Conservation (phyloP, 345 rosid genomes). For the Dovyalis caffra region DNA sequence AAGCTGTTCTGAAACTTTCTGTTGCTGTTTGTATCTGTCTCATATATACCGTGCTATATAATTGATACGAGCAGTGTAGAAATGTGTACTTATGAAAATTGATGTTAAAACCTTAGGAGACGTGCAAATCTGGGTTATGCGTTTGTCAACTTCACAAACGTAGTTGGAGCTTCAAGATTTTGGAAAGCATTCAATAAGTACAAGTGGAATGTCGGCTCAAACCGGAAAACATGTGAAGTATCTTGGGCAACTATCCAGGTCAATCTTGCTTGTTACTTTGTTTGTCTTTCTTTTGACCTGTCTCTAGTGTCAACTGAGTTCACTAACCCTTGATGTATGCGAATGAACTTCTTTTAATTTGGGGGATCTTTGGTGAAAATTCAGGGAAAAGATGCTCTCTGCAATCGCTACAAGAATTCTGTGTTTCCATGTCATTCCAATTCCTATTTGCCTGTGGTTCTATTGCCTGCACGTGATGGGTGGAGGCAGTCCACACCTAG, state of each 20-base stretch:
- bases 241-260: constrained; percentile 45
- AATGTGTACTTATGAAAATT: background rate
- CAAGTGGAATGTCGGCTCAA: constrained; percentile 24
- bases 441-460: constrained; percentile 39
- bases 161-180: constrained; percentile 35
- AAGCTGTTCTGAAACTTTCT: no score
- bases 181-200: constrained; percentile 5
- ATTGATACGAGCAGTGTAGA: no score
- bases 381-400: constrained; percentile 43
- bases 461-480: constrained; percentile 46
- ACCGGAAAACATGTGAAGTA: constrained; percentile 32
- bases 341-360: no score
- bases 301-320: no score
- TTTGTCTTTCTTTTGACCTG: no score
- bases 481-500: background rate
- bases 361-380: no score
- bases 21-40: background rate
- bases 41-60: no score
- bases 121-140: constrained; percentile 54
- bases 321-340: no score
- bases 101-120: background rate
- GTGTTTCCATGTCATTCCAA: constrained; percentile 38
- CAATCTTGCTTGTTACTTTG: no score
- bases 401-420: constrained; percentile 26
- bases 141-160: constrained; percentile 53